Percentiles rank a stretch among this genome's conserved stretches.
phyloP scores from a whole-genome alignment of 805 yeast genomes.

The Wickerhamiella sergipiensis region DNA sequence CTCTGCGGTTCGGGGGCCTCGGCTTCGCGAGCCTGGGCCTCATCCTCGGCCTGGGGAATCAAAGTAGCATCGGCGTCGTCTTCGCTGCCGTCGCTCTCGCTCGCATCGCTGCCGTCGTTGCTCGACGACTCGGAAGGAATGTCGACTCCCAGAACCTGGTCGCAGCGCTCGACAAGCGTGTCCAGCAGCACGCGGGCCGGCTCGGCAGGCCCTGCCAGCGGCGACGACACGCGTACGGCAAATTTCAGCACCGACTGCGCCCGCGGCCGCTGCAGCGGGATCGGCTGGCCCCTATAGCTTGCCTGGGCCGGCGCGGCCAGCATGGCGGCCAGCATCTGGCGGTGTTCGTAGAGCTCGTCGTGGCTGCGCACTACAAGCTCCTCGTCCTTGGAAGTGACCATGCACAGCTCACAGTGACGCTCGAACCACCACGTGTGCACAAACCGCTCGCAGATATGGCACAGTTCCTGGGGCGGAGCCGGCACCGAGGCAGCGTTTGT shows the following conservation, averaged over 20 bases:
- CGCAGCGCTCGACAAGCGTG: background rate
- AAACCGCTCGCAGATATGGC: constrained; percentile 81
- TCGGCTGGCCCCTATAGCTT: constrained; percentile 1
- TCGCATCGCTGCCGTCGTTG: background rate
- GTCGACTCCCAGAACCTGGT: background rate
- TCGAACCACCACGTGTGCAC: constrained; percentile 98
- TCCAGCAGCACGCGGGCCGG: background rate
- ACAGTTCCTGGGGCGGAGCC: constrained; percentile 66
- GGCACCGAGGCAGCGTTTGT: constrained; percentile 47
- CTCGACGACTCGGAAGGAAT: background rate
- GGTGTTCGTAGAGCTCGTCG: constrained; percentile 64
- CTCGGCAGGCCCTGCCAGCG: constrained; percentile 13
- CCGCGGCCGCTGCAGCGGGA: background rate
- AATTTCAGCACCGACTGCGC: constrained; percentile 6
- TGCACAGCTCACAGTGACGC: constrained; percentile 75
- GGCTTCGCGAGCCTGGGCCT: too few species aligned
- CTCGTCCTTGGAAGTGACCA: constrained; percentile 70
- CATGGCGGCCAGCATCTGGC: constrained; percentile 30
- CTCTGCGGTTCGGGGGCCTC: too few species aligned
- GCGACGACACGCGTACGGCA: constrained; percentile 18
- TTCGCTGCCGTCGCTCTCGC: background rate
- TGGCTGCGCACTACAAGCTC: constrained; percentile 64
- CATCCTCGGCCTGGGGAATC: too few species aligned
- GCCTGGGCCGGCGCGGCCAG: constrained; percentile 22
- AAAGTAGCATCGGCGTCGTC: background rate